These are phyloP conservation scores for Epichloe sp. DNA, from an alignment of 2,329 filamentous ascomycete genomes.

Conservation along the genomic window DNA sequence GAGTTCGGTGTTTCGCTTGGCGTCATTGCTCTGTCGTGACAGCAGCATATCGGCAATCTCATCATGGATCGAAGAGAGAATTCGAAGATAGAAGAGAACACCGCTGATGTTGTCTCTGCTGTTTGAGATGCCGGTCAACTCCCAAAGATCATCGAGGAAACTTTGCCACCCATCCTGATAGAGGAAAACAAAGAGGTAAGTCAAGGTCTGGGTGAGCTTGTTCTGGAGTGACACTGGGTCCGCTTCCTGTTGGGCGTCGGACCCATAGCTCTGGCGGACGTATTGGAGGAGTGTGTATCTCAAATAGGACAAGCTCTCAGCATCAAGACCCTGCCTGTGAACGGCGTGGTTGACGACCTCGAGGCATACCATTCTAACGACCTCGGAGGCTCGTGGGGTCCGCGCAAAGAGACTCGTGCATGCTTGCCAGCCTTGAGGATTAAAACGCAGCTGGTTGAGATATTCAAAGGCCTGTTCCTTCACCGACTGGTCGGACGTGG, in stretches of 20 bases:
- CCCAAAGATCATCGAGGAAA: constrained; percentile 84
- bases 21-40: constrained; percentile 61
- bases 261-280: constrained; percentile 60
- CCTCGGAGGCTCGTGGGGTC: constrained; percentile 61
- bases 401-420: constrained; percentile 78
- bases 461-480: constrained; percentile 77
- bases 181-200: constrained; percentile 78
- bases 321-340: constrained; percentile 64
- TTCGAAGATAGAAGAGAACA: constrained; percentile 76
- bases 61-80: constrained; percentile 83
- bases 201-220: constrained; percentile 92
- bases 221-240: constrained; percentile 79
- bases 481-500: constrained; percentile 58
- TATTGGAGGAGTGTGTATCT: constrained; percentile 75
- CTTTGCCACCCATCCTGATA: constrained; percentile 78
- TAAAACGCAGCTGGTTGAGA: constrained; percentile 62
- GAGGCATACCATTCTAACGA: constrained; percentile 77
- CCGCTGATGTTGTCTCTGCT: constrained; percentile 59
- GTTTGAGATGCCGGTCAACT: constrained; percentile 52
- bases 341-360: constrained; percentile 91
- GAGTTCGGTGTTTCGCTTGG: constrained; percentile 74
- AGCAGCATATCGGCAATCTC: constrained; percentile 93
- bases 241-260: constrained; percentile 40
- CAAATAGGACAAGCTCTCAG: constrained; percentile 57
- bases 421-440: constrained; percentile 80